Evolutionary conservation across 176 grass and related monocot genomes (phyloP), one percentile per base, ranked within the genome.

Genomic region (Ensete glaucum): DNA sequence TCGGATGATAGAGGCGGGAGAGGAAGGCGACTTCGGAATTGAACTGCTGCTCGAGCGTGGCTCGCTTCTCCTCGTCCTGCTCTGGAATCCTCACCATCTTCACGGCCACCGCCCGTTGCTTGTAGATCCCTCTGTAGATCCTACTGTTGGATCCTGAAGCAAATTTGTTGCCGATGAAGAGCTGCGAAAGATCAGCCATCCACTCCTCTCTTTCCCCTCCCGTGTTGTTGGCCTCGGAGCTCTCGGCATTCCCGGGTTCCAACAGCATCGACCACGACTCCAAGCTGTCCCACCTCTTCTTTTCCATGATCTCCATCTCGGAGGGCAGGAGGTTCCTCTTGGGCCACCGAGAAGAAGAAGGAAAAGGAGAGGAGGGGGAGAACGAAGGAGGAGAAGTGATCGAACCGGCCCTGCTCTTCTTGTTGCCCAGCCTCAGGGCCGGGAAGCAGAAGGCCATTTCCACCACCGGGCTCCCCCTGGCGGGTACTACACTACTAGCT

Each of bases 261-360:
- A 98, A 76, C 20, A 98, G 78, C 86, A 98, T 98, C 58, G 95
- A 98, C 95, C 95, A 99, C 69, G 96, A 99, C 27, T 99, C 95
- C 81, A 99, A 80, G 81, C 96, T 99, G 80, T 99, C 91, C 96
- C 96, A 99, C 52, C 96, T 81, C 76, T 84, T 99, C 88, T 91
- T 99, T 83, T 99, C 96, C 96, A 99, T 99, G 76, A 89, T 85
- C 79, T 99, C 96, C 76, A 86, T 69, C 64, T 94, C 95, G 1
- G 88, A 19, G 1, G 77, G 50, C 73, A 56, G 68, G 9, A 80
- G 73, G 27, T 64, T 64, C 84, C 74, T 86, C 23, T 3, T 76
- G 34, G 1, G 72, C 66, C 12, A 58, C 16, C 34, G 72, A 66
- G 50, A 87, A 83, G 29, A 80, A 78, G 59, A 60, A 70, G 56